Evolutionary conservation across 163 green algal species (phyloP).

Genomic region (Coccomyxa subellipsoidea): DNA sequence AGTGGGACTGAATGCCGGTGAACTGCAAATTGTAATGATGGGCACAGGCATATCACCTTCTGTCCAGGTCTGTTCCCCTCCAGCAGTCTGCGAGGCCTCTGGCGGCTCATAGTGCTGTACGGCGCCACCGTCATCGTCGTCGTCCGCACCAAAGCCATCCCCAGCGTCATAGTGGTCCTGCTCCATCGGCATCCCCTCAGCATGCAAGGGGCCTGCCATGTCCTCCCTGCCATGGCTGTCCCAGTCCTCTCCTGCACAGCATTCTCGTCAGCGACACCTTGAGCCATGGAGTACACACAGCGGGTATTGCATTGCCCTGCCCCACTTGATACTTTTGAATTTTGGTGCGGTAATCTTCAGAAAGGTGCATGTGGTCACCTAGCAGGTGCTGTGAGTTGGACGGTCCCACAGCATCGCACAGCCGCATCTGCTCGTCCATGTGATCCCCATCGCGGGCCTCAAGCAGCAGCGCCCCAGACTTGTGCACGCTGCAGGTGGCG

Average conservation of each 20-base stretch:
- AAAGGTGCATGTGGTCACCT: too few relatives aligned
- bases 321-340: too few relatives aligned
- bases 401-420: neutral
- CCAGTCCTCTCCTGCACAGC: neutral
- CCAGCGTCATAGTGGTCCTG: neutral
- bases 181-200: neutral
- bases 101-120: neutral
- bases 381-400: neutral
- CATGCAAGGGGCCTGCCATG: neutral
- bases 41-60: neutral
- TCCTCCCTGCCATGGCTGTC: neutral
- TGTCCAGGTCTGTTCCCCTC: neutral
- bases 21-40: too few relatives aligned
- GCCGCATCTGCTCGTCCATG: constrained; percentile 45
- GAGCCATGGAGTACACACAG: too few relatives aligned
- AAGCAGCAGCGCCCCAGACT: constrained; percentile 77
- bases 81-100: neutral
- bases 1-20: neutral
- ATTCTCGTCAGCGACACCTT: too few relatives aligned
- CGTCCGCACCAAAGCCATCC: neutral
- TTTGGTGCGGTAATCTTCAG: too few relatives aligned
- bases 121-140: constrained; percentile 10
- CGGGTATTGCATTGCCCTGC: too few relatives aligned
- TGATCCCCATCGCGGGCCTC: constrained; percentile 55
- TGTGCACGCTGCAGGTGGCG: constrained; percentile 61